Evolutionary conservation across 805 yeast genomes (phyloP), one percentile per base, ranked within the genome.

Genomic region (Monosporozyma unispora): DNA sequence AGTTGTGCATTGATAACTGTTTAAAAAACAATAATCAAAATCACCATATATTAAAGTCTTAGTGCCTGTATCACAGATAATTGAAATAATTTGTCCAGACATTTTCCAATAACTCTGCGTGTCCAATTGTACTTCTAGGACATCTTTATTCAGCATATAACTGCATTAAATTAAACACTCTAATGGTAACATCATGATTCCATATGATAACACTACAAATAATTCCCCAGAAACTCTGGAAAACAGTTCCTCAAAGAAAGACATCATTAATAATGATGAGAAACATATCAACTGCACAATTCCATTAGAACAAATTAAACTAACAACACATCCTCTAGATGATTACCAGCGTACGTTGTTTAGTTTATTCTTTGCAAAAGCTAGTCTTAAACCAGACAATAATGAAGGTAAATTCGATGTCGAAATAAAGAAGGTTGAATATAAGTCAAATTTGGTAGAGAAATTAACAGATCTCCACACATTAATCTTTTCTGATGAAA

Each of bases 281-380:
- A 35, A 35, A 19, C 4, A 11, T 8, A 4, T 18, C 16, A 21
- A 21, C 9, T 39, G 9, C n/a, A 19, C 27, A 2, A 21, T 39
- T 8, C 42, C 23, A 19, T 5, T 44, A 21, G 28, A 44, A 9
- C 28, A 44, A 11, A 47, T 47, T 42, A 39, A 47, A 47, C 18
- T 47, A 25, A 47, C 45, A 6, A n/a, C n/a, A 7, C 29, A 18
- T 29, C 41, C 49, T 7, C 38, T 47, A 3, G 49, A 47, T 33
- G 49, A 47, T 18, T 47, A 47, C 27, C 49, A 47, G 31, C 42
- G 42, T 39, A 39, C 27, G 4, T 39, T 39, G 16, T 39, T 39
- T n/a, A 39, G 42, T 39, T 39, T 39, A 10, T 27, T 21, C 5
- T 39, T 39, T 21, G 14, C 42, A 39, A 12, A 21, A 3, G 16